Evolutionary conservation across 768 basidiomycete genomes (phyloP), one percentile per base, ranked within the genome.

Genomic region (Psilocybe tampanensis): DNA sequence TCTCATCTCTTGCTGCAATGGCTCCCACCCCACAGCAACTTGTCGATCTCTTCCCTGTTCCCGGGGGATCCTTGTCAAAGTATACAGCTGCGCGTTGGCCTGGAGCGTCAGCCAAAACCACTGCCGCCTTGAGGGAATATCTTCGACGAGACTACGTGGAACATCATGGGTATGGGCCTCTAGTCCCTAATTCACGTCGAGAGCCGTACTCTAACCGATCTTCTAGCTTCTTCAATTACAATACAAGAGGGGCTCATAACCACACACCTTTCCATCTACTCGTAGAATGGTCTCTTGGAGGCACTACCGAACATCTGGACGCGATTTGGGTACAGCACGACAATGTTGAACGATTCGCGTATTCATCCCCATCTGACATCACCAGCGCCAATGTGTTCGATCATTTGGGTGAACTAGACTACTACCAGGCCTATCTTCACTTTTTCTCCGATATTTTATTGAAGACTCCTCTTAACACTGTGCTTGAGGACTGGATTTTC

Each of bases 231-330:
- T 55, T 44, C 36, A 32, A 49, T 23, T 44, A 51, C 32, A 43
- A 13, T 22, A 34, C 58, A 39, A 26, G 39, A 7, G 43, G 43
- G 45, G 42, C 42, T 34, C 47, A 44, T 22, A 60, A 54, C 19
- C 58, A 60, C 29, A 50, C 58, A 26, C 33, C 58, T 32, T 54
- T 54, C 33, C 54, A 50, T 51, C 41, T 50, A 55, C 47, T 60
- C 7, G 54, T 54, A 43, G 48, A 50, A 39, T 61, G 60, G 60
- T 51, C 60, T 6, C 41, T 61, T 11, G 60, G 60, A 11, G 60
- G 50, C 12, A 52, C 34, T 15, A 22, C 52, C 8, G 19, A 39
- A 9, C 39, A 48, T 42, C 29, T 61, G 19, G 24, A 39, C 8
- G 29, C 55, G 1, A 48, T 49, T 19, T 61, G 52, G 18, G 26